Evolutionary conservation across 148 eudicot genomes (phyloP).

Genomic region (Fagopyrum esculentum): DNA sequence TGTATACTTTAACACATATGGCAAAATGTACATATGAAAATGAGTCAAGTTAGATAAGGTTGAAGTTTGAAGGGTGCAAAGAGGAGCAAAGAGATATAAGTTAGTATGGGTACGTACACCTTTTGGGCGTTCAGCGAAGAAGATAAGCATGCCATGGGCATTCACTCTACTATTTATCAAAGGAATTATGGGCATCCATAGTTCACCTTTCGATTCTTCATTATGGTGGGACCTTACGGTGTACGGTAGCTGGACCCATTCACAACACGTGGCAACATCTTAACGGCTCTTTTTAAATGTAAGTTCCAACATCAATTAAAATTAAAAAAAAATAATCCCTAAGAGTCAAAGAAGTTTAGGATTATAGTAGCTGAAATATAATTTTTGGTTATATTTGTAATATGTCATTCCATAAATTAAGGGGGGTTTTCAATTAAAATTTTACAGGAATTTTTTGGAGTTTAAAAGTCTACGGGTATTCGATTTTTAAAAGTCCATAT

Average conservation of each 20-base stretch:
- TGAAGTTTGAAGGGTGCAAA: background rate
- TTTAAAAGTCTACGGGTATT: too few species aligned
- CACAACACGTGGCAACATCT: background rate
- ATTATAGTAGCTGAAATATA: too few species aligned
- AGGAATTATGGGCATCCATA: slow-evolving; percentile 10
- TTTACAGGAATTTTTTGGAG: too few species aligned
- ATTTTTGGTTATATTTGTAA: too few species aligned
- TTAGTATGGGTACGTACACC: background rate
- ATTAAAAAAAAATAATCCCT: too few species aligned
- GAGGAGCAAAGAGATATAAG: background rate
- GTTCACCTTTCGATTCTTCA: background rate
- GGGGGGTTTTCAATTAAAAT: too few species aligned
- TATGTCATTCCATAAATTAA: too few species aligned
- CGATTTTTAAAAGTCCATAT: too few species aligned
- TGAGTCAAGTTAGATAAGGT: background rate
- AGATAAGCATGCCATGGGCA: slow-evolving; percentile 1
- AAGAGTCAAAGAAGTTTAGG: too few species aligned
- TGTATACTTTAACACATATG: too few species aligned
- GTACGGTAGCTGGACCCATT: background rate
- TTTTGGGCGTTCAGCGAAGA: background rate
- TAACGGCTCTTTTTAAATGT: background rate
- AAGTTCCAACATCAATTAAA: background rate
- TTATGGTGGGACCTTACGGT: background rate
- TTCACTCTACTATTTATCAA: background rate
- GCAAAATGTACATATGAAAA: too few species aligned